Percentiles rank a stretch among this genome's conserved stretches.
These are phyloP conservation scores for Penicillium olsonii DNA, from an alignment of 2,329 filamentous ascomycete species.

Conservation along the genomic window DNA sequence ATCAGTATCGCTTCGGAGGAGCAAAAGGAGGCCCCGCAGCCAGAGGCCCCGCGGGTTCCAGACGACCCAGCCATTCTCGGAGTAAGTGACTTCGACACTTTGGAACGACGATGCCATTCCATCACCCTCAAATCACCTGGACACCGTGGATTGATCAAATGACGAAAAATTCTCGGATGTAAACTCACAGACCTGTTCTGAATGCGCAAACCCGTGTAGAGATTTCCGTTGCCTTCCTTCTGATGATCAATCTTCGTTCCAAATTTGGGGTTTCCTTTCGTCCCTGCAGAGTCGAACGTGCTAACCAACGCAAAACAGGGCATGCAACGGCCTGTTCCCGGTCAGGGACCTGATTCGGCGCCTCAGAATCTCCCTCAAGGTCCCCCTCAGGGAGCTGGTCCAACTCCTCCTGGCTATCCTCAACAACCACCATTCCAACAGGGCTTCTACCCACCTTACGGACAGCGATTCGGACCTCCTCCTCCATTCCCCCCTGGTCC, in stretches of 20 bases:
- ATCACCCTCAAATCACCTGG: constrained; percentile 8
- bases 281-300: constrained; percentile 6
- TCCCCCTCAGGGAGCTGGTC: constrained; percentile 44
- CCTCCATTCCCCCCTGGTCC: constrained; percentile 59
- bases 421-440: constrained; percentile 45
- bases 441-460: constrained; percentile 48
- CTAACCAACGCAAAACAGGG: constrained; percentile 39
- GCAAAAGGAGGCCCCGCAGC: constrained; percentile 70
- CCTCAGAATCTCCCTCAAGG: constrained; percentile 40
- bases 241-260: constrained; percentile 58
- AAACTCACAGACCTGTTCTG: constrained; percentile 76
- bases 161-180: constrained; percentile 98
- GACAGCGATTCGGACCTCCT: constrained; percentile 50
- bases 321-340: constrained; percentile 44
- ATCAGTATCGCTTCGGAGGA: constrained; percentile 85
- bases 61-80: constrained; percentile 96
- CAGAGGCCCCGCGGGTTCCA: constrained; percentile 74
- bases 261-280: constrained; percentile 5
- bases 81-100: constrained; percentile 67
- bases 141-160: constrained; percentile 33
- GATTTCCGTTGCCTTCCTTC: constrained; percentile 99
- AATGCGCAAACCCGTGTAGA: constrained; percentile 97
- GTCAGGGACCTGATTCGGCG: constrained; percentile 14
- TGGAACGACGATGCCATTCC: constrained; percentile 7
- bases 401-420: constrained; percentile 41